Conservation (phyloP, 495 filamentous ascomycete genomes). For the Trichoderma asperelloides region DNA sequence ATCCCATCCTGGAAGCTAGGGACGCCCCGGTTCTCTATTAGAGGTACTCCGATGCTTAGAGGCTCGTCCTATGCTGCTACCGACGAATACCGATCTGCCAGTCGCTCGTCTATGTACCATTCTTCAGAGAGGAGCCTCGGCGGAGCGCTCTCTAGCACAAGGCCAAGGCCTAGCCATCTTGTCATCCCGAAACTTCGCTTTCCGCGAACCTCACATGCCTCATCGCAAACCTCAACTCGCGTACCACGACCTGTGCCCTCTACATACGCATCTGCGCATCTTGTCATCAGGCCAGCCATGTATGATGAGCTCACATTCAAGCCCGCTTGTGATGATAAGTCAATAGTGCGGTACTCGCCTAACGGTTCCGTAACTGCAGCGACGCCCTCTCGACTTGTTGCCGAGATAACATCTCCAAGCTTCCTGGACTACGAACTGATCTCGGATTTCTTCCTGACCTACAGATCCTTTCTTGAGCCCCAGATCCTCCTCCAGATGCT, state of each 20-base stretch:
- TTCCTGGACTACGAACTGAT: slow-evolving; percentile 97
- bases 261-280: slow-evolving; percentile 35
- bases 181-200: slow-evolving; percentile 28
- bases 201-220: slow-evolving; percentile 19
- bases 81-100: slow-evolving; percentile 36
- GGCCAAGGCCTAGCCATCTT: slow-evolving; percentile 34
- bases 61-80: slow-evolving; percentile 57
- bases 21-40: slow-evolving; percentile 68
- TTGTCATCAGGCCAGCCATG: slow-evolving; percentile 50
- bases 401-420: slow-evolving; percentile 92
- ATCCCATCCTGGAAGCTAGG: slow-evolving; percentile 86
- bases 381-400: slow-evolving; percentile 83
- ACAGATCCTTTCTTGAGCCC: slow-evolving; percentile 71
- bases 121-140: slow-evolving; percentile 19
- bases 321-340: slow-evolving; percentile 60
- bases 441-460: slow-evolving; percentile 97
- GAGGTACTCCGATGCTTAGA: slow-evolving; percentile 71
- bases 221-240: slow-evolving; percentile 17
- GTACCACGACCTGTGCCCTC: slow-evolving; percentile 23
- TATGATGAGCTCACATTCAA: slow-evolving; percentile 72
- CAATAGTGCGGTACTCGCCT: slow-evolving; percentile 76
- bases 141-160: slow-evolving; percentile 44
- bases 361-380: slow-evolving; percentile 77
- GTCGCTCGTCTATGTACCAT: slow-evolving; percentile 32
- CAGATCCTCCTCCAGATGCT: slow-evolving; percentile 72